These are phyloP conservation scores for Anacardium occidentale DNA, from an alignment of 345 rosid species.

Conservation along the genomic window DNA sequence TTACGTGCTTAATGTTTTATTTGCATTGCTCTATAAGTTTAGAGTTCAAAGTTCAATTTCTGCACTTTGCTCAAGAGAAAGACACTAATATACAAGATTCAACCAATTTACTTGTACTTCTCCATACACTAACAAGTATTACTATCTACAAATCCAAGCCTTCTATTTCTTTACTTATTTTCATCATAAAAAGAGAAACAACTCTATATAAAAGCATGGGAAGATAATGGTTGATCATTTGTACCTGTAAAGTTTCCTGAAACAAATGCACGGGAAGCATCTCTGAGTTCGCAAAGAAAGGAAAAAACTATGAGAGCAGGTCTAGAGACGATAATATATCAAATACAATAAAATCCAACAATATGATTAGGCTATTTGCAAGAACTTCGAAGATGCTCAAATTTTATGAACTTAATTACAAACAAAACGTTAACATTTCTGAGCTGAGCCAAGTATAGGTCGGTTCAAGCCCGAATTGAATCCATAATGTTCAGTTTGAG, in stretches of 20 bases:
- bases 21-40: background rate
- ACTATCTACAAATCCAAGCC: background rate
- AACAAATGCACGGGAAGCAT: slow-evolving; percentile 92
- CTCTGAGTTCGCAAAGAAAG: slow-evolving; percentile 45
- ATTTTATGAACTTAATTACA: too few species aligned
- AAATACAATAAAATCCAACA: background rate
- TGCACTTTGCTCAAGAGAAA: background rate
- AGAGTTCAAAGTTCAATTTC: background rate
- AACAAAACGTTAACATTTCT: background rate
- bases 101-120: background rate
- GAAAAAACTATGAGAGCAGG: slow-evolving; percentile 20
- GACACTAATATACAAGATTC: background rate
- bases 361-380: too few species aligned
- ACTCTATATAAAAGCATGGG: background rate
- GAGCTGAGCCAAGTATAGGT: too few species aligned
- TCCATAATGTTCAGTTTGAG: too few species aligned
- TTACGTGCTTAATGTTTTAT: background rate
- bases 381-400: too few species aligned
- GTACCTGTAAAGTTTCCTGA: slow-evolving; percentile 97
- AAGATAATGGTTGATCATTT: background rate
- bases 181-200: background rate
- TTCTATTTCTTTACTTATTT: background rate
- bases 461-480: too few species aligned
- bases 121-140: background rate
- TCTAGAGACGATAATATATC: background rate